phyloP scores from a whole-genome alignment of 106 monocot species.

The Hemerocallis citrina region DNA sequence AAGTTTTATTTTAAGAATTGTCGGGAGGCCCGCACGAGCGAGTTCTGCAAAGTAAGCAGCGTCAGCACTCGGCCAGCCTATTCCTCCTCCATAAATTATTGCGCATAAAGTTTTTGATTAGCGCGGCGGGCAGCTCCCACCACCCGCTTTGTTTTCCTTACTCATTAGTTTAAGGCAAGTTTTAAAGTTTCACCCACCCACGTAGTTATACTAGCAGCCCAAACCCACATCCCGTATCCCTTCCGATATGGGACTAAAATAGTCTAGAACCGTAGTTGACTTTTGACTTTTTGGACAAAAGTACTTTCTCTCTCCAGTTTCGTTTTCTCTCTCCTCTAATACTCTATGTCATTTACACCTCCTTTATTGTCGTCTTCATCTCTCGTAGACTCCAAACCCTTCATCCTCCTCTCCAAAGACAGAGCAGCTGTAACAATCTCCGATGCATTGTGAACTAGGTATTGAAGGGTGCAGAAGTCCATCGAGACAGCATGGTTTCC shows the following conservation, averaged over 20 bases:
- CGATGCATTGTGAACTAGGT: too few species aligned
- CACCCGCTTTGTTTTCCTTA: conserved; percentile 99
- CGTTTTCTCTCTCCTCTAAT: too few species aligned
- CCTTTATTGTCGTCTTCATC: too few species aligned
- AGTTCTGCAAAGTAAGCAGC: conserved; percentile 97
- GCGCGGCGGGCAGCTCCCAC: conserved; percentile 87
- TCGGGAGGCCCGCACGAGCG: conserved; percentile 85
- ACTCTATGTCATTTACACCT: too few species aligned
- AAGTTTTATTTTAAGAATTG: background rate
- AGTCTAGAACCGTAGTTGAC: too few species aligned
- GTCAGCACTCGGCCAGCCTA: conserved; percentile 84
- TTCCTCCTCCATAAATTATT: conserved; percentile 78
- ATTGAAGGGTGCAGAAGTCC: too few species aligned
- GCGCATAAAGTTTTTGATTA: conserved; percentile 26
- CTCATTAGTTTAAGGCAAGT: conserved; percentile 97
- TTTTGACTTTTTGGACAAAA: too few species aligned
- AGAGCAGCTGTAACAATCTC: too few species aligned
- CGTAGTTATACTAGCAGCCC: background rate
- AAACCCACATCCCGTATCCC: background rate
- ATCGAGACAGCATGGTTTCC: too few species aligned
- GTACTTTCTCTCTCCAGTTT: too few species aligned
- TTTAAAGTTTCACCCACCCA: background rate
- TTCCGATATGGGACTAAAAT: conserved; percentile 24
- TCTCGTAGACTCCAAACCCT: too few species aligned
- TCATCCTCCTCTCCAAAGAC: too few species aligned